Evolutionary conservation across 352 stramenopile genomes (phyloP), one percentile per base, ranked within the genome.

Genomic region (Phytophthora aleatoria): DNA sequence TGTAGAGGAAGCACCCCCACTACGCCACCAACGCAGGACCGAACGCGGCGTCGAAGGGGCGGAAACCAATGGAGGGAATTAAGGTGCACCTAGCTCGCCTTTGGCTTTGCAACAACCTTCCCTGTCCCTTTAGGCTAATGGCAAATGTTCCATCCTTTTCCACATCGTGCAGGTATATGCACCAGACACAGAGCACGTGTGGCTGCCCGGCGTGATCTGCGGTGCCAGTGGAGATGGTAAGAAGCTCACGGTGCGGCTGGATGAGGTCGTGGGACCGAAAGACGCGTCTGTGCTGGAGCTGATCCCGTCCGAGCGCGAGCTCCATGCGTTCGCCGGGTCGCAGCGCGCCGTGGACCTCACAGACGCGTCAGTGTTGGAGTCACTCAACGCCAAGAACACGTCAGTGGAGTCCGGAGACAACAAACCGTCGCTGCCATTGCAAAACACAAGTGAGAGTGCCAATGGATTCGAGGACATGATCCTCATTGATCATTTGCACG

Each of bases 381-480:
- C 81, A 13, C 60, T 95, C 5, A 79, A 73, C 49, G 75, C 76
- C 33, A 85, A 86, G 33, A 89, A 91, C 61, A 80, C 79, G 61
- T 87, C 77, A 38, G 81, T 88, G 11, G 77, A 81, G 31, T 65
- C 27, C 1, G 53, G 28, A 15, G 64, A 76, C 41, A 56, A 54
- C 45, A 71, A 42, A 30, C 42, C 64, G 50, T 84, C 83, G 50
- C 70, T 95, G 35, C 87, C 85, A 12, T 53, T 94, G 30, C 85
- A 93, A 67, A 95, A 92, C 64, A 71, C 76, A 51, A 79, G 61
- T 33, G 79, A 91, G 50, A 66, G 66, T 31, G 61, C 72, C 0
- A 81, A 74, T 31, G 87, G 87, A 2, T 94, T 90, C 57, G 86
- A 94, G 36, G 87, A 96, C 64, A 94, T 96, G 87, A 94, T 96